These are phyloP conservation scores for Sporopachydermia quercuum DNA, from an alignment of 805 yeast species.

Conservation along the genomic window DNA sequence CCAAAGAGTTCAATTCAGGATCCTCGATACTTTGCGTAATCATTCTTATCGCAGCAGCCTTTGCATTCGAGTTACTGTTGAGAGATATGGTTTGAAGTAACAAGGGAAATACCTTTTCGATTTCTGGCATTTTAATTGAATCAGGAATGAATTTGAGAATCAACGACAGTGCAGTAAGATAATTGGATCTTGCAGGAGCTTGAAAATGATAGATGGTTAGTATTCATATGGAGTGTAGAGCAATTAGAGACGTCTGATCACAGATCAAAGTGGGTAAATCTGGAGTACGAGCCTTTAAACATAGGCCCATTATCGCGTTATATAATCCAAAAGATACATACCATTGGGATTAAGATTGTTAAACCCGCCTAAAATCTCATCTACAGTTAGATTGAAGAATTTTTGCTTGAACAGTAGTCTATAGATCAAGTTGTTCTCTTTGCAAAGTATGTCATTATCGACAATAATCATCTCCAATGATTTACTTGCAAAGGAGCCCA, in stretches of 20 bases:
- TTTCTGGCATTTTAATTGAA: conserved; percentile 47
- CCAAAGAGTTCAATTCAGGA: conserved; percentile 29
- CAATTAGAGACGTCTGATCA: too few species aligned
- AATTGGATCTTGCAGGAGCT: conserved; percentile 28
- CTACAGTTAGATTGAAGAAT: conserved; percentile 33
- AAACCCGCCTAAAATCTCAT: neutral
- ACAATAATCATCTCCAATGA: conserved; percentile 50
- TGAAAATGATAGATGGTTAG: too few species aligned
- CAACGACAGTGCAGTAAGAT: conserved; percentile 51
- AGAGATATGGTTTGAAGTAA: conserved; percentile 48
- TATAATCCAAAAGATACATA: too few species aligned
- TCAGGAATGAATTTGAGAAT: conserved; percentile 52
- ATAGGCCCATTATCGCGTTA: too few species aligned
- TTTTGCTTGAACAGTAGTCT: conserved; percentile 69
- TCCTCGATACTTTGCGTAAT: conserved; percentile 41
- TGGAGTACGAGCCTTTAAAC: too few species aligned
- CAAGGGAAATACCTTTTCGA: conserved; percentile 53
- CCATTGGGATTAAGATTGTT: conserved; percentile 3
- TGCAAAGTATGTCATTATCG: conserved; percentile 48
- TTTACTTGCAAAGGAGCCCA: conserved; percentile 30
- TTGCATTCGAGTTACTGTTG: conserved; percentile 27
- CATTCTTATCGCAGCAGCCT: conserved; percentile 47
- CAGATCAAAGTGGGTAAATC: too few species aligned
- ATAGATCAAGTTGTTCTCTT: conserved; percentile 40
- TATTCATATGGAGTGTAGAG: too few species aligned